These are phyloP conservation scores for Pseudonitzschia pungens DNA, from an alignment of 108 stramenopile genomes.

Conservation along the genomic window DNA sequence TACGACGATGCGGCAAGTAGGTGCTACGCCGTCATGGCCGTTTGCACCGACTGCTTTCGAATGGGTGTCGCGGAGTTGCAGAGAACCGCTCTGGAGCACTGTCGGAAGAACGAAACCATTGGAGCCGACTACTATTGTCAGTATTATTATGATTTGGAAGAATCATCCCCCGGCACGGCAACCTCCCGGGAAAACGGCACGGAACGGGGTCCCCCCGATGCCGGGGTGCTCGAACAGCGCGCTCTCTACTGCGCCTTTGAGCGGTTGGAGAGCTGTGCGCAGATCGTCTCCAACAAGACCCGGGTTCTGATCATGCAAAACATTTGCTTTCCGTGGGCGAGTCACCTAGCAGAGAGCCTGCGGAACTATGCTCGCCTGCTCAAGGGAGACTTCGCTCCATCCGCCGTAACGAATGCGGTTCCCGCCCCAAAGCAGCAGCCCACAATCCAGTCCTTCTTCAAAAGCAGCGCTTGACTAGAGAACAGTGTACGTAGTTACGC, in stretches of 20 bases:
- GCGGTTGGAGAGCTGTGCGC: not conserved
- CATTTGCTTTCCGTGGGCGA: slow-evolving; percentile 14
- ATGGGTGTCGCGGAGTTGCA: not conserved
- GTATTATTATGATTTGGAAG: not conserved
- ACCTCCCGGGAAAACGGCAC: not conserved
- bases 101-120: slow-evolving; percentile 12
- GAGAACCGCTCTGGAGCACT: not conserved
- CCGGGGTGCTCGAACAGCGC: not conserved
- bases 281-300: not conserved
- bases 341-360: slow-evolving; percentile 13
- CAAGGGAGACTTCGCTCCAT: slow-evolving; percentile 9
- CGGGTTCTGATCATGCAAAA: slow-evolving; percentile 11
- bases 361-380: slow-evolving; percentile 9
- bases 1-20: slow-evolving; percentile 2
- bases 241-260: slow-evolving; percentile 4
- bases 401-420: not conserved
- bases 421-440: not conserved
- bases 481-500: no score
- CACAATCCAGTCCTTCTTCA: slow-evolving; percentile 6
- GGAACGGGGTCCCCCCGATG: no score
- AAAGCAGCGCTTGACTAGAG: no score
- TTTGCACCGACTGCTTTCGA: slow-evolving; percentile 8
- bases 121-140: no score
- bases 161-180: not conserved
- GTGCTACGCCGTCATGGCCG: slow-evolving; percentile 2